Percentiles rank a stretch among this genome's conserved stretches.
These are phyloP conservation scores for Chlorella sp. DNA, from an alignment of 139 green algal genomes.

Conservation along the genomic window DNA sequence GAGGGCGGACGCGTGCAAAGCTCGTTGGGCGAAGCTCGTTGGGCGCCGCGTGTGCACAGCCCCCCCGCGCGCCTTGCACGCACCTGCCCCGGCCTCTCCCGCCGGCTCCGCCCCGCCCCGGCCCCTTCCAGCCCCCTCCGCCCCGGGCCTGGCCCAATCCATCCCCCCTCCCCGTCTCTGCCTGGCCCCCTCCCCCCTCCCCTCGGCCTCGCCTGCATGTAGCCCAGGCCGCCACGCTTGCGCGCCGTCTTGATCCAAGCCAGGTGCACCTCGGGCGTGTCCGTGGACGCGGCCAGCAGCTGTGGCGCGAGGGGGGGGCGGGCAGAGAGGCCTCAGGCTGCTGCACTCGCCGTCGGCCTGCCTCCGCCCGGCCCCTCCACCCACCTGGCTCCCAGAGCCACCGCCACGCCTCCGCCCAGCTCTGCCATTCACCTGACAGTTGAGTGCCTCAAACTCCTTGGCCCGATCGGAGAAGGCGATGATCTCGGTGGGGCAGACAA, in stretches of 20 bases:
- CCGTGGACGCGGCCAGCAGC: conserved; percentile 77
- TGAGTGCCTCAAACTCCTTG: conserved; percentile 82
- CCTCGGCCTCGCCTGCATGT: conserved; percentile 57
- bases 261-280: conserved; percentile 83
- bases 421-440: conserved; percentile 57
- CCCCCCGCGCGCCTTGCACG: no score
- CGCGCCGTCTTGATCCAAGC: conserved; percentile 84
- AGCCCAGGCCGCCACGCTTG: conserved; percentile 73
- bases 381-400: background rate
- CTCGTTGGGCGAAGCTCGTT: no score
- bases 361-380: background rate
- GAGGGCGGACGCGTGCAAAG: no score
- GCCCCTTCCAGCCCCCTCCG: no score
- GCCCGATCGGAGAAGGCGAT: conserved; percentile 84
- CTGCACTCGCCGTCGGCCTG: no score
- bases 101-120: no score
- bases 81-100: no score
- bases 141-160: no score
- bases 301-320: background rate
- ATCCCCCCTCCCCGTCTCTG: no score
- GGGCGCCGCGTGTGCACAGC: no score
- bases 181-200: background rate
- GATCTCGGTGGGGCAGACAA: conserved; percentile 79
- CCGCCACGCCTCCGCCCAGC: background rate
- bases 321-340: no score